Percentiles rank a stretch among this genome's conserved stretches.
Conservation (phyloP, 2,329 filamentous ascomycete species). For the Exophiala viscosa region DNA sequence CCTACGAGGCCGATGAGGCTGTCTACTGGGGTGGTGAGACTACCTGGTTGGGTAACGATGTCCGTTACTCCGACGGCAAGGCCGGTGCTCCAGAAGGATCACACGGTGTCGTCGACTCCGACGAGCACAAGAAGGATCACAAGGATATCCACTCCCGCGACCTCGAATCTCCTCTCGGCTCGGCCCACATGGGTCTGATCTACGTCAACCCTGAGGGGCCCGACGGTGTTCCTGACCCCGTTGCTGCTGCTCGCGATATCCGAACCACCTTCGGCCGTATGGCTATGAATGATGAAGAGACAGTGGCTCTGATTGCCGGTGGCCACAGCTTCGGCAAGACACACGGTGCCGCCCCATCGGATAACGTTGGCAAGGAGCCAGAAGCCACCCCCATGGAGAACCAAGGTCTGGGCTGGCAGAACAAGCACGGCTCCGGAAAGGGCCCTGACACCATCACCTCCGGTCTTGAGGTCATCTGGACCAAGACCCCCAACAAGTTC, state of each 20-base stretch:
- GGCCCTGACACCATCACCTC: constrained; percentile 71
- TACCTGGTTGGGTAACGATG: constrained; percentile 71
- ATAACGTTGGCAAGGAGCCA: constrained; percentile 65
- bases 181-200: constrained; percentile 72
- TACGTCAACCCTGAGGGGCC: constrained; percentile 80
- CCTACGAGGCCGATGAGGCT: constrained; percentile 71
- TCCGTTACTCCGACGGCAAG: constrained; percentile 59
- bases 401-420: constrained; percentile 71
- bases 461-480: constrained; percentile 77
- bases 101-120: constrained; percentile 42
- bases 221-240: constrained; percentile 66
- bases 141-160: constrained; percentile 58
- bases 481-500: constrained; percentile 71
- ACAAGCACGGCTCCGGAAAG: constrained; percentile 61
- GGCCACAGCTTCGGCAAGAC: constrained; percentile 79
- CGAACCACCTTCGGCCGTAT: constrained; percentile 72
- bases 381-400: constrained; percentile 60
- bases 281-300: constrained; percentile 82
- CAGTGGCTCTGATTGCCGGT: constrained; percentile 72
- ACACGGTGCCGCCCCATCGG: constrained; percentile 64
- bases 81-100: constrained; percentile 39
- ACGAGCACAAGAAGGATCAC: constrained; percentile 42
- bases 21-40: constrained; percentile 74
- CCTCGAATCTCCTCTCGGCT: constrained; percentile 64
- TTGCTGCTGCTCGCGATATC: constrained; percentile 68